phyloP scores from a whole-genome alignment of 306 rosid species.

The Lagenaria siceraria region DNA sequence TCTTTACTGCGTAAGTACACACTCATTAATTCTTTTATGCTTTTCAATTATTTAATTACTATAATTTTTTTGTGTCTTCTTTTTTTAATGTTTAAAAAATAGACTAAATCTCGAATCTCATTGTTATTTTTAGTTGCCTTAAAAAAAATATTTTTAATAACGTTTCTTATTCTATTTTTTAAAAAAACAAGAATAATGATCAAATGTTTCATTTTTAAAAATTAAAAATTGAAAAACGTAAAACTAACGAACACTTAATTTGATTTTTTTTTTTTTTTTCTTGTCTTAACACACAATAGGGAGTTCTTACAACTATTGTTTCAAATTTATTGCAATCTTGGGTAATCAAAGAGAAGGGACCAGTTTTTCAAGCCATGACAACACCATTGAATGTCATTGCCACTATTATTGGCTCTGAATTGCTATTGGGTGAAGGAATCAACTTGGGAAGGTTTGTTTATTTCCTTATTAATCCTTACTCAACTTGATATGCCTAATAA shows the following conservation, averaged over 20 bases:
- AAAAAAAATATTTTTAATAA: too few relatives aligned
- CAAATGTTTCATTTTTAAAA: too few relatives aligned
- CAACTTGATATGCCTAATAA: neutral
- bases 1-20: constrained; percentile 42
- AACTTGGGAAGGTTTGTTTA: constrained; percentile 7
- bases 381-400: constrained; percentile 11
- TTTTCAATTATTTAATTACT: neutral
- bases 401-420: constrained; percentile 6
- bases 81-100: too few relatives aligned
- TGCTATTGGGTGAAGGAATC: neutral
- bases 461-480: too few relatives aligned
- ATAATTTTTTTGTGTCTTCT: neutral
- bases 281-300: neutral
- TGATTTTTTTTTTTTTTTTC: neutral
- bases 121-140: neutral
- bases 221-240: too few relatives aligned
- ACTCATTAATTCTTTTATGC: neutral
- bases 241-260: too few relatives aligned
- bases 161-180: too few relatives aligned
- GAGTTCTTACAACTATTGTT: neutral
- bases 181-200: too few relatives aligned
- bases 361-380: constrained; percentile 14
- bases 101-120: neutral
- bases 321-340: neutral
- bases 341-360: constrained; percentile 11